phyloP scores from a whole-genome alignment of 495 filamentous ascomycete genomes.

The Penicillium verhagenii region DNA sequence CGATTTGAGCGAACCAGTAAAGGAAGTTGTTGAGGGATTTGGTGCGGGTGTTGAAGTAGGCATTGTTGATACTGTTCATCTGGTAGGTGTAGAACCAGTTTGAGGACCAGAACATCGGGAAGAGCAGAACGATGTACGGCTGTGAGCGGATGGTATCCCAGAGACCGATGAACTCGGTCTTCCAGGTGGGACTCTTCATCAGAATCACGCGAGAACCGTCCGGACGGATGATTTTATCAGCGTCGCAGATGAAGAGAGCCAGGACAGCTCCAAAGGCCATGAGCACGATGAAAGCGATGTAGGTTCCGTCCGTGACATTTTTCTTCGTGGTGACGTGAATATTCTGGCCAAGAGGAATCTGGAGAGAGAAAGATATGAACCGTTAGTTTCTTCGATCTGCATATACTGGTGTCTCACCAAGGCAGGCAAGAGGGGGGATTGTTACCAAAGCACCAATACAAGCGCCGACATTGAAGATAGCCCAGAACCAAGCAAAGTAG shows the following conservation, averaged over 20 bases:
- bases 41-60: constrained; percentile 48
- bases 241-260: constrained; percentile 54
- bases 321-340: constrained; percentile 33
- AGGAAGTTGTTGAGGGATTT: constrained; percentile 48
- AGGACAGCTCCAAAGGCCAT: constrained; percentile 57
- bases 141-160: constrained; percentile 38
- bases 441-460: constrained; percentile 48
- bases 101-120: constrained; percentile 59
- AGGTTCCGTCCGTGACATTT: constrained; percentile 49
- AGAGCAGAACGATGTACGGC: constrained; percentile 43
- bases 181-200: constrained; percentile 79
- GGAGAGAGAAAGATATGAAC: not conserved
- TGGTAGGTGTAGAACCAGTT: constrained; percentile 82
- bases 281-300: constrained; percentile 52
- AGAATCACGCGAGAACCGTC: constrained; percentile 77
- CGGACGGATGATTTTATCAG: constrained; percentile 65
- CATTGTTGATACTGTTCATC: constrained; percentile 52
- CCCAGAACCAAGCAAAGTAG: constrained; percentile 54
- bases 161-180: constrained; percentile 42
- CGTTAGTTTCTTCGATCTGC: not conserved
- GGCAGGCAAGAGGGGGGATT: not conserved
- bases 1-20: constrained; percentile 55
- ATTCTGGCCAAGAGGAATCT: constrained; percentile 47
- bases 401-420: not conserved
- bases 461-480: constrained; percentile 53